Evolutionary conservation across 2,329 filamentous ascomycete genomes (phyloP), one percentile per base, ranked within the genome.

Genomic region (Alternaria sp.): DNA sequence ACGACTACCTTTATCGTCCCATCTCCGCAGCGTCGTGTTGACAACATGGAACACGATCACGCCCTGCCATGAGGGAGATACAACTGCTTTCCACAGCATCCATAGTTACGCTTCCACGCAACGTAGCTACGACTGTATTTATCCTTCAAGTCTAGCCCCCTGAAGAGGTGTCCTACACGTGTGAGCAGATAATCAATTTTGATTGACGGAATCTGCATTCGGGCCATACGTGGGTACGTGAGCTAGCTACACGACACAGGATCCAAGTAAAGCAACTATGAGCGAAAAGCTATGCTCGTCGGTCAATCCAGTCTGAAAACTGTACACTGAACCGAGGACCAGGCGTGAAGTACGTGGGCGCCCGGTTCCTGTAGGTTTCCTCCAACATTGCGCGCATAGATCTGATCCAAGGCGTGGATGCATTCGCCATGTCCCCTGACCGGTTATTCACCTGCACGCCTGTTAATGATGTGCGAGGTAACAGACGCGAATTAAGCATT

Each of bases 401-500:
- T 3, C 15, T 21, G 13, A 17, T 51, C 0, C 9, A 0, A 28
- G 6, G 1, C 0, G 47, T 0, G 25, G 47, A 50, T 2, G n/a
- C 11, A 30, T 17, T 50, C 25, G 47, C 26, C 19, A 52, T 23
- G 15, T 57, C 2, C 15, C 26, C 3, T 1, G 17, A 30, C 10
- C 5, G 1, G 1, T 45, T 11, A 3, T 49, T 60, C 6, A 45
- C 15, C 12, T 50, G n/a, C n/a, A 15, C 23, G 23, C 6, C 21
- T 51, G 21, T 36, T 11, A 40, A 50, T 12, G 12, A 15, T 43
- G 30, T 28, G 11, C 11, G 30, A 26, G 15, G 6, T 1, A 43
- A 13, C 6, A n/a, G 13, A 21, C 6, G 4, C 4, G 25, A 4
- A 5, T 50, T 56, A 63, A 36, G 57, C 52, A 52, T 64, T 64